Base-by-base conservation (phyloP, 441 rosid species). In the Eruca vesicaria region DNA sequence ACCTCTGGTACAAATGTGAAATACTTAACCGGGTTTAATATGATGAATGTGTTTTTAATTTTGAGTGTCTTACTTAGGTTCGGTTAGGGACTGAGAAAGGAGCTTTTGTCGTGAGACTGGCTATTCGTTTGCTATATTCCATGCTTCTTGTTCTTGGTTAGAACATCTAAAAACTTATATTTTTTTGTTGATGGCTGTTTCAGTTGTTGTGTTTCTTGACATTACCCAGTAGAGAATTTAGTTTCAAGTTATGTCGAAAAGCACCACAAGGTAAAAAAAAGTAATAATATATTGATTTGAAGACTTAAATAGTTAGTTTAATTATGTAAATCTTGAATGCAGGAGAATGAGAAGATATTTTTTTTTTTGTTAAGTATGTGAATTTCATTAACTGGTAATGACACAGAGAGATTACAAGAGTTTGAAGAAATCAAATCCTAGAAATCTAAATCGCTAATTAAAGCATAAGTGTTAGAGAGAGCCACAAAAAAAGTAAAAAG, bases 141-240 rank as follows among this genome's bases (percentile, higher is more conserved):
- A 75, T 82, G 69, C 77, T 85, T 66, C 69, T 86, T 61, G 80
- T 80, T 72, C 81, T 87, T 59, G 87, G 93, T 74, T 77, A 66
- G 1, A 65, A 31, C 50, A 50, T 48, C 35, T 15, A 68, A 28
- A 52, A 52, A 8, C 12, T 3, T 6, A n/a, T n/a, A 23, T 16
- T 3, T n/a, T 57, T 6, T 9, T 32, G 8, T 23, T 43, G 35
- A n/a, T 56, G 43, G 55, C 63, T 71, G 79, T 76, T 64, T 63
- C 89, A 90, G 98, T 61, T n/a, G n/a, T n/a, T 88, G 3, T 90
- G 96, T 79, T 85, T 82, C 79, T 64, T 94, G 78, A 92, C 97
- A 45, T 57, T 86, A 43, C 97, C n/a, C 97, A 3, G 72, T 89
- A 61, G 97, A 91, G 78, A 86, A 82, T 56, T 68, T 77, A 69